Percentiles rank a stretch among this genome's conserved stretches.
phyloP scores from a whole-genome alignment of 805 yeast genomes.

The Lachancea sp. region DNA sequence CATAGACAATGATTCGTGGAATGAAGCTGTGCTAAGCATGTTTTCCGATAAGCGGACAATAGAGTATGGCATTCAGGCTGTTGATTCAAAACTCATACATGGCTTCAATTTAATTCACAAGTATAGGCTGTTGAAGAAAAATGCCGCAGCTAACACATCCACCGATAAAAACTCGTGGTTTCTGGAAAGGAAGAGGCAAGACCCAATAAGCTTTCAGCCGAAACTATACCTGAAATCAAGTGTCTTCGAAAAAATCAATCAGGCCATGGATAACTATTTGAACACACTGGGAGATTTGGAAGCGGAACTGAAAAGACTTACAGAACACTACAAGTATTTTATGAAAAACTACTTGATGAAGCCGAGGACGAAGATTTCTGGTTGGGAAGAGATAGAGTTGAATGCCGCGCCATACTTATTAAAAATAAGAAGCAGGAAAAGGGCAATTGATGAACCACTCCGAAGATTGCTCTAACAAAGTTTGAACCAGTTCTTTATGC shows the following conservation, averaged over 20 bases:
- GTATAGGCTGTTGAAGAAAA: conserved; percentile 18
- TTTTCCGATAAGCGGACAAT: conserved; percentile 26
- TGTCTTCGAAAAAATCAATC: conserved; percentile 11
- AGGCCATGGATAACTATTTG: conserved; percentile 24
- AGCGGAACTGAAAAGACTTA: conserved; percentile 16
- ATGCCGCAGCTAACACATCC: conserved; percentile 12
- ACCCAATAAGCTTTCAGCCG: conserved; percentile 23
- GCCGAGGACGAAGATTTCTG: conserved; percentile 17
- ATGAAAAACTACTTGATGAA: conserved; percentile 30
- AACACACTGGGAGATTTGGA: conserved; percentile 15
- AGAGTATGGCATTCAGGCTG: conserved; percentile 25
- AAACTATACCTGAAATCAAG: conserved; percentile 26
- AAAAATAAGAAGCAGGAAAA: conserved; percentile 16
- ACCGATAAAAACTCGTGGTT: conserved; percentile 18
- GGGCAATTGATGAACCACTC: conserved; percentile 10
- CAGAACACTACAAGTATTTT: conserved; percentile 27
- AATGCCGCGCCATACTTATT: conserved; percentile 15
- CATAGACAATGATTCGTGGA: conserved; percentile 31
- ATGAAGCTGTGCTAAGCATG: conserved; percentile 28
- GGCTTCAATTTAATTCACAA: conserved; percentile 33
- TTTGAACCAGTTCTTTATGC: neutral
- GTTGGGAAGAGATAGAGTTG: conserved; percentile 23
- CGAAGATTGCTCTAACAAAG: neutral
- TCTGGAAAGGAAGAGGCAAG: conserved; percentile 17
- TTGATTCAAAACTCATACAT: conserved; percentile 33